Conservation (phyloP, 2,329 filamentous ascomycete genomes). For the Gnomoniopsis smithogilvyi region DNA sequence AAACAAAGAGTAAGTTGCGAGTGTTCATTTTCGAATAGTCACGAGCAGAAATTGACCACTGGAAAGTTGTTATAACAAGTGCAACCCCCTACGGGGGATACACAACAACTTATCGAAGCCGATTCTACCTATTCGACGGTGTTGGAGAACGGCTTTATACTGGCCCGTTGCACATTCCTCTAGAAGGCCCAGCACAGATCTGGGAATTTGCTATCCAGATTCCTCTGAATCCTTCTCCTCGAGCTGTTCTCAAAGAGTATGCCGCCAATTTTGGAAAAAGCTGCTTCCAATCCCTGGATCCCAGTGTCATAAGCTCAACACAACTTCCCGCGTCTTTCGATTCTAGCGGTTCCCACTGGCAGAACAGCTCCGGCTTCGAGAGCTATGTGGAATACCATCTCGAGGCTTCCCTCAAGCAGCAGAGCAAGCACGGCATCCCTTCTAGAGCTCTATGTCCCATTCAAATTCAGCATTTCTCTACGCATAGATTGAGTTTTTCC, state of each 20-base stretch:
- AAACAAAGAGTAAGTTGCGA: conserved; percentile 21
- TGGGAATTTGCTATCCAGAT: conserved; percentile 30
- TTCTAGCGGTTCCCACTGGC: not conserved
- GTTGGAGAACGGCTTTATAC: conserved; percentile 5
- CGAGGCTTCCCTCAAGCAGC: conserved; percentile 24
- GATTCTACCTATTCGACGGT: conserved; percentile 25
- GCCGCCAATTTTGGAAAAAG: not conserved
- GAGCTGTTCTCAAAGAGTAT: not conserved
- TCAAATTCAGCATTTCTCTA: conserved; percentile 9
- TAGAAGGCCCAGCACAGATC: not conserved
- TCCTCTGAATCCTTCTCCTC: conserved; percentile 18
- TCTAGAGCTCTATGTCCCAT: conserved; percentile 24
- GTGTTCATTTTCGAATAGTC: not conserved
- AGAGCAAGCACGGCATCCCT: not conserved
- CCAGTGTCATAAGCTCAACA: conserved; percentile 6
- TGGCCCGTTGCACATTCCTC: conserved; percentile 26
- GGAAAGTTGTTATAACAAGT: not conserved
- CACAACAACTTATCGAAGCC: conserved; percentile 20
- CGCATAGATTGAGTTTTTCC: conserved; percentile 22
- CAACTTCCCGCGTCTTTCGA: conserved; percentile 20
- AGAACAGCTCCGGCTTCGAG: conserved; percentile 17
- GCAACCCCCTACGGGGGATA: not conserved
- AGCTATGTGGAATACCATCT: conserved; percentile 35
- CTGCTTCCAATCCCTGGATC: conserved; percentile 18
- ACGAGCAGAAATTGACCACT: not conserved